phyloP scores from a whole-genome alignment of 2,329 filamentous ascomycete species.

The Botryosphaeria agaves region DNA sequence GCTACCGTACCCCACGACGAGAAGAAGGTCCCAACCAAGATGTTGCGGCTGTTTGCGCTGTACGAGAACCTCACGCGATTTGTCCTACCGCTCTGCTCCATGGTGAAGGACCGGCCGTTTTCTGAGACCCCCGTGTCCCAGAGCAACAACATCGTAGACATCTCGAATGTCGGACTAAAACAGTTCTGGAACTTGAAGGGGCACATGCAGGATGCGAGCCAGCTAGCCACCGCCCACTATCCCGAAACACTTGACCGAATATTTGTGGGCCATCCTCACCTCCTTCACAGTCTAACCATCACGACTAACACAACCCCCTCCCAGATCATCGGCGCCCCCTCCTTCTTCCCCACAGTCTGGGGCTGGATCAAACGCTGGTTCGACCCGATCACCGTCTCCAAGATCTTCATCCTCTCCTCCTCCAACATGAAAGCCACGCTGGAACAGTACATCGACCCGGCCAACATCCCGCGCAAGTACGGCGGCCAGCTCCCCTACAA shows the following conservation, averaged over 20 bases:
- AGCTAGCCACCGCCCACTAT: slow-evolving; percentile 81
- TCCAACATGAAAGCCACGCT: slow-evolving; percentile 62
- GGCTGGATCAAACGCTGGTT: slow-evolving; percentile 94
- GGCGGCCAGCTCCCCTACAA: slow-evolving; percentile 72
- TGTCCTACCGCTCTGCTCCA: slow-evolving; percentile 67
- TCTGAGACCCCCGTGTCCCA: slow-evolving; percentile 76
- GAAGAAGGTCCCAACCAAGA: slow-evolving; percentile 51
- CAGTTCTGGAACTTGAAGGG: slow-evolving; percentile 91
- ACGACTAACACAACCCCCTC: slow-evolving; percentile 4
- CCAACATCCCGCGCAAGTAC: slow-evolving; percentile 77
- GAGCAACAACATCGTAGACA: slow-evolving; percentile 89
- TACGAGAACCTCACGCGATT: slow-evolving; percentile 90
- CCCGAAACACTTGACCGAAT: slow-evolving; percentile 82
- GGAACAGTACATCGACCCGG: slow-evolving; percentile 60
- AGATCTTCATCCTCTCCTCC: slow-evolving; percentile 76
- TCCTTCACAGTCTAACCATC: not conserved
- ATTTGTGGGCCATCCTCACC: slow-evolving; percentile 32
- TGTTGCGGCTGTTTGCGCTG: slow-evolving; percentile 75
- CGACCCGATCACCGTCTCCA: slow-evolving; percentile 73
- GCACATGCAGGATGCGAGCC: slow-evolving; percentile 87
- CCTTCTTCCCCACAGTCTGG: slow-evolving; percentile 88
- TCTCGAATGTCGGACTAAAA: slow-evolving; percentile 70
- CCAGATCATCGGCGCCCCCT: slow-evolving; percentile 71
- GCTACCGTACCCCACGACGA: slow-evolving; percentile 39
- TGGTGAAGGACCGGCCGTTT: slow-evolving; percentile 52